Percentiles rank a stretch among this genome's conserved stretches.
These are phyloP conservation scores for Pistacia vera DNA, from an alignment of 345 rosid species.

Conservation along the genomic window DNA sequence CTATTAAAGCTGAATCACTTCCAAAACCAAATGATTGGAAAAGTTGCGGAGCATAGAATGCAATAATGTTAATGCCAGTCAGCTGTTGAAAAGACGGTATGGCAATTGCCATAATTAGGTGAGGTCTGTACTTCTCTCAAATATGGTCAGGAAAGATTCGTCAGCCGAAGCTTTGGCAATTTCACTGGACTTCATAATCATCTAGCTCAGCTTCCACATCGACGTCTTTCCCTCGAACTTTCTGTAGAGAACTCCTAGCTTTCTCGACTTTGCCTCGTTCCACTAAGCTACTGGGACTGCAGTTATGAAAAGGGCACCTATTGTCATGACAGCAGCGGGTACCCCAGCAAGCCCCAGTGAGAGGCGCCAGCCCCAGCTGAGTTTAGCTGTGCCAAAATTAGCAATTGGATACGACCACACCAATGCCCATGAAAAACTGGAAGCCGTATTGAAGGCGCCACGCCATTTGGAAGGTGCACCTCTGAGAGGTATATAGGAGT, in stretches of 20 bases:
- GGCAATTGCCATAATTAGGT: constrained; percentile 65
- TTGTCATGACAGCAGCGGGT: constrained; percentile 76
- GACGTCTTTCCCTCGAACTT: constrained; percentile 44
- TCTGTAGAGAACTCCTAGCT: constrained; percentile 53
- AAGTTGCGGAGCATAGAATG: constrained; percentile 79
- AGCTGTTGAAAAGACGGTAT: constrained; percentile 80
- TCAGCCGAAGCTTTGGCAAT: constrained; percentile 40
- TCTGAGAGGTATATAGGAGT: constrained; percentile 85
- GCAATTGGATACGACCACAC: constrained; percentile 66
- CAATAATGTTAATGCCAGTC: constrained; percentile 76
- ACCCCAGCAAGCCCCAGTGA: constrained; percentile 74
- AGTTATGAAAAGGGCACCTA: constrained; percentile 63
- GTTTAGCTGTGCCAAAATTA: constrained; percentile 57
- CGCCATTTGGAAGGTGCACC: constrained; percentile 90
- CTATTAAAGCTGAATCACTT: constrained; percentile 60
- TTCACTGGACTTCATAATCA: constrained; percentile 54
- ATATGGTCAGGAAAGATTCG: constrained; percentile 57
- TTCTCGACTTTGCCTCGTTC: constrained; percentile 60
- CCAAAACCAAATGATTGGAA: constrained; percentile 84
- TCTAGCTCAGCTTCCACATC: constrained; percentile 56
- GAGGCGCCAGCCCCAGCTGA: constrained; percentile 75
- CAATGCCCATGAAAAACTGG: constrained; percentile 73
- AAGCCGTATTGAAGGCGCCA: constrained; percentile 86
- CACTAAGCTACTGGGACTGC: constrained; percentile 76
- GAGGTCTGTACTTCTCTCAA: constrained; percentile 73